These are phyloP conservation scores for Boletus reticuloceps DNA, from an alignment of 768 basidiomycete genomes.

Conservation along the genomic window DNA sequence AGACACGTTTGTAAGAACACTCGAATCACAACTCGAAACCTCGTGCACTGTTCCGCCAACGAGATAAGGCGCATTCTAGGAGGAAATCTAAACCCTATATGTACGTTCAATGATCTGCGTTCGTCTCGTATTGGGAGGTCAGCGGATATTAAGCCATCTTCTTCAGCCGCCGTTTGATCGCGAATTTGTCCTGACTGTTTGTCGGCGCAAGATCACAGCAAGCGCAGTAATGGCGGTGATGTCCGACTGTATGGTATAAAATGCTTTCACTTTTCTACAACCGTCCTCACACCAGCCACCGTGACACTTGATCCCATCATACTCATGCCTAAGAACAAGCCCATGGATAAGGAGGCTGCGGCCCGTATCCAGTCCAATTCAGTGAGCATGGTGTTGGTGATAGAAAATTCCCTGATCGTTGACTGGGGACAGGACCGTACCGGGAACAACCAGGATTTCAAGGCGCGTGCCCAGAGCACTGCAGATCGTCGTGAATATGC, in stretches of 20 bases:
- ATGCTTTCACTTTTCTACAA: background rate
- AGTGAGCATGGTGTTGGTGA: background rate
- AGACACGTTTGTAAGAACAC: too few species aligned
- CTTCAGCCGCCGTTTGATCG: background rate
- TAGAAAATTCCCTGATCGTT: background rate
- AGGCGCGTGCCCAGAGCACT: conserved; percentile 4
- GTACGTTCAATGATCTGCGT: background rate
- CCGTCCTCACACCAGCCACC: background rate
- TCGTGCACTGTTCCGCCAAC: background rate
- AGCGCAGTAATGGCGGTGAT: background rate
- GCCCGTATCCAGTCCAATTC: conserved; percentile 8
- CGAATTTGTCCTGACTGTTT: background rate
- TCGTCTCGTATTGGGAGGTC: background rate
- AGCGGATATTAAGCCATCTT: background rate
- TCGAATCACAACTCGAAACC: too few species aligned
- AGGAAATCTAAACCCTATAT: background rate
- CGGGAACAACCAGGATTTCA: conserved; percentile 2
- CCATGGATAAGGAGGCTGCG: conserved; percentile 5
- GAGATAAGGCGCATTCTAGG: background rate
- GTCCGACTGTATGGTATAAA: conserved; percentile 1
- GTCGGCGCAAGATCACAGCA: background rate
- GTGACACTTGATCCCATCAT: background rate
- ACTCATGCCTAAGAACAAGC: conserved; percentile 4
- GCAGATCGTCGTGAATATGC: conserved; percentile 3
- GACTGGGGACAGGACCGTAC: background rate